A percentile compares a stretch with the other conserved stretches of the same genome.
phyloP scores from a whole-genome alignment of 75 land plant species.

The Pseudotsuga menziesii region DNA sequence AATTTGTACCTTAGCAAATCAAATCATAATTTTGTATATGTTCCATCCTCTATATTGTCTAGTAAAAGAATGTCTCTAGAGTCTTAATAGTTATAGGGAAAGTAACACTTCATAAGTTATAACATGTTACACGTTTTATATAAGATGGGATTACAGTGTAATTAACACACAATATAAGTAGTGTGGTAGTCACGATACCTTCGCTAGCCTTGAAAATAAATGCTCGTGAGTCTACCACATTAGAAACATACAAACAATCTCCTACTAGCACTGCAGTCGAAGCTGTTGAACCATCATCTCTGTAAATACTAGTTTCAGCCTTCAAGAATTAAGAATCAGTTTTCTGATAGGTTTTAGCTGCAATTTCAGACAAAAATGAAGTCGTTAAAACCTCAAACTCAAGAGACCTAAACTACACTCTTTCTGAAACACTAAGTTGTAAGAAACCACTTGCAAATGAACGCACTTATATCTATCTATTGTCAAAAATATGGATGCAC shows the following conservation, averaged over 20 bases:
- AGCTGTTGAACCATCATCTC: slow-evolving; percentile 95
- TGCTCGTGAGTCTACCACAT: slow-evolving; percentile 90
- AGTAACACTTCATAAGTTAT: too few relatives aligned
- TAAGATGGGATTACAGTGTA: background rate
- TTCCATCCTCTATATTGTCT: too few relatives aligned
- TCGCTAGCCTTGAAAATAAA: slow-evolving; percentile 72
- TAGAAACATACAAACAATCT: slow-evolving; percentile 76
- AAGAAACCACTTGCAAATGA: slow-evolving; percentile 11
- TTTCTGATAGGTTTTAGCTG: slow-evolving; percentile 80
- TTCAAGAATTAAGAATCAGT: slow-evolving; percentile 78
- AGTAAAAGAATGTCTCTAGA: too few relatives aligned
- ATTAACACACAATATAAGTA: background rate
- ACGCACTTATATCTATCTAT: slow-evolving; percentile 11
- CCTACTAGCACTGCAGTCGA: slow-evolving; percentile 88
- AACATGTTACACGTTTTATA: background rate
- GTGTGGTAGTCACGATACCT: slow-evolving; percentile 32
- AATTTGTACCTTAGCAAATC: too few relatives aligned
- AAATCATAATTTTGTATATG: too few relatives aligned
- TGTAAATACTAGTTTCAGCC: slow-evolving; percentile 49
- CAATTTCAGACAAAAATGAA: background rate
- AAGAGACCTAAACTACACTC: background rate
- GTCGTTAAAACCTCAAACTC: background rate
- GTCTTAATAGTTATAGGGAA: too few relatives aligned
- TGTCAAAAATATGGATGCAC: slow-evolving; percentile 32
- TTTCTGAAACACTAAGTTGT: slow-evolving; percentile 6